A percentile compares a stretch with the other conserved stretches of the same genome.
Conservation (phyloP, 805 yeast genomes). For the Pichia manshurica region DNA sequence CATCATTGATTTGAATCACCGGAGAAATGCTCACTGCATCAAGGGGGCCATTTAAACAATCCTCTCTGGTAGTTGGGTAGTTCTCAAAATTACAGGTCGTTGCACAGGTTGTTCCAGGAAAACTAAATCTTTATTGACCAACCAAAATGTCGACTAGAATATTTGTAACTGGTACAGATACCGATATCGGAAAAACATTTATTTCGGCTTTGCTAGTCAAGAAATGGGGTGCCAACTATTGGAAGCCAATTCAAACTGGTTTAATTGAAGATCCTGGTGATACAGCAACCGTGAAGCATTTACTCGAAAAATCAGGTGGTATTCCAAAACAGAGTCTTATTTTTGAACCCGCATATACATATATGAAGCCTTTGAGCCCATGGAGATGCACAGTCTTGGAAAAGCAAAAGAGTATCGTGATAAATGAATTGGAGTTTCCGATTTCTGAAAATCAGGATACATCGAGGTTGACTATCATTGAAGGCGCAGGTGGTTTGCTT, state of each 20-base stretch:
- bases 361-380: constrained; percentile 17
- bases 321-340: background rate
- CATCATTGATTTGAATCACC: too few species aligned
- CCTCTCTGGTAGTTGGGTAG: too few species aligned
- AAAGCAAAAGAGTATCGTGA: background rate
- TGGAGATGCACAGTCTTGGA: constrained; percentile 19
- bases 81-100: too few species aligned
- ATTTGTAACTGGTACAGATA: constrained; percentile 10
- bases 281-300: constrained; percentile 2
- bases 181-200: constrained; percentile 11
- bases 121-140: too few species aligned
- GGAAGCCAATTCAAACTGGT: constrained; percentile 12
- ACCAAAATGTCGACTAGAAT: constrained; percentile 1
- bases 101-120: too few species aligned
- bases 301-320: background rate
- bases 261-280: constrained; percentile 9
- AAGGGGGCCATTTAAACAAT: too few species aligned
- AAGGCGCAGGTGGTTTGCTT: constrained; percentile 21
- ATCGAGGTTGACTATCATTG: constrained; percentile 6
- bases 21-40: too few species aligned
- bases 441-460: background rate
- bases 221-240: constrained; percentile 7
- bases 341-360: constrained; percentile 10
- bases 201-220: constrained; percentile 9
- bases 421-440: background rate